Base-by-base conservation (phyloP, 225 moss, liverwort and hornwort species). In the Bryum argenteum region DNA sequence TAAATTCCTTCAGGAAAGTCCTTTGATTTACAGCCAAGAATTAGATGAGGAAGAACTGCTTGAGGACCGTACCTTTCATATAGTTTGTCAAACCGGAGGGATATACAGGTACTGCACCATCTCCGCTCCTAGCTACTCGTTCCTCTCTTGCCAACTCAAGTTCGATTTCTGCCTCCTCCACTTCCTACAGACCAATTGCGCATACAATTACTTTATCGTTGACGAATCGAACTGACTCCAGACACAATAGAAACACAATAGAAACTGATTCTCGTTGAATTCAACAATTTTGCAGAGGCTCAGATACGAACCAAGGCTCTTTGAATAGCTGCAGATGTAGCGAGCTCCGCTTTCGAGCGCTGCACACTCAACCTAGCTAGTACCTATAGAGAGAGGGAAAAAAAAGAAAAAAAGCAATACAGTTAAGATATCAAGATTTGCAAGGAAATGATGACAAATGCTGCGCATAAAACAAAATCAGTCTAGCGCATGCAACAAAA, bases 121-220 rank as follows among this genome's bases (percentile, higher is more conserved):
- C 61, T 69, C 77, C 82, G 78, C 71, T 51, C 70, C 37, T 56
- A 61, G 70, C 77, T 58, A 70, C 68, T 67, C 63, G 75, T 65
- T 81, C 93, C 61, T 82, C 74, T 58, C 80, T 89, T 54, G 83
- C 54, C 63, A 96, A 76, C 65, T 91, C 91, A 37, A 89, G 73
- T 79, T 96, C 95, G 61, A 93, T 86, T 81, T 96, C 91, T 67
- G 93, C 91, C 74, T 96, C 91, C 69, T 96, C 91, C 67, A 96
- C 71, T 73, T 96, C 95, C 93, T 96, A 42, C 38, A 75, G 13
- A 52, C 40, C 69, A 53, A 66, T 52, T 14, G 40, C 21, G 19
- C 44, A 72, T 63, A 33, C 48, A 64, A 20, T 55, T 68, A 51
- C 10, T 39, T 53, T 66, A 12, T 39, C 47, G 47, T 48, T 54